Evolutionary conservation across 495 filamentous ascomycete genomes (phyloP).

Genomic region (Oleoguttula mirabilis): DNA sequence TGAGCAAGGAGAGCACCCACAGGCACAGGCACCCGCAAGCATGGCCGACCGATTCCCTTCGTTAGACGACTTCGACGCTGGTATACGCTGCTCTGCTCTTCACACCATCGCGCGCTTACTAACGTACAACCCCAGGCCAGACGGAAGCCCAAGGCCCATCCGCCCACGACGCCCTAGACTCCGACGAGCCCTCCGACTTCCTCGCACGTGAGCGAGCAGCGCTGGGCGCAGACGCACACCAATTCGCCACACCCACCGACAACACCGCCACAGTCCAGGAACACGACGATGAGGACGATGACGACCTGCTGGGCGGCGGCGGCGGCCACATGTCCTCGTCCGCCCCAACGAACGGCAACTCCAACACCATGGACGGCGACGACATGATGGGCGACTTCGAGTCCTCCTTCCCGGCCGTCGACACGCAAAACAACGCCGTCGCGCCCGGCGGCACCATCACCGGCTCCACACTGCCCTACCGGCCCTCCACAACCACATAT

Average conservation of each 20-base stretch:
- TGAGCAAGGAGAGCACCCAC: no score
- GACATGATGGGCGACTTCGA: constrained; percentile 66
- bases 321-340: constrained; percentile 13
- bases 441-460: constrained; percentile 85
- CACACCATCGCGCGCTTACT: constrained; percentile 12
- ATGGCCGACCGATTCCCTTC: constrained; percentile 98
- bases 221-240: constrained; percentile 82
- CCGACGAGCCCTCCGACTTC: constrained; percentile 57
- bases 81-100: constrained; percentile 31
- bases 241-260: constrained; percentile 74
- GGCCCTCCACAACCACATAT: constrained; percentile 31
- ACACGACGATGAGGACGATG: constrained; percentile 54
- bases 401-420: constrained; percentile 75
- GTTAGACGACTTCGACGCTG: constrained; percentile 87
- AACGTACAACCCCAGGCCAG: constrained; percentile 37
- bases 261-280: constrained; percentile 46
- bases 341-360: constrained; percentile 20
- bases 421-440: constrained; percentile 73
- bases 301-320: constrained; percentile 59
- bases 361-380: constrained; percentile 29
- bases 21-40: background rate
- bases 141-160: constrained; percentile 37
- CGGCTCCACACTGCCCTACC: constrained; percentile 54
- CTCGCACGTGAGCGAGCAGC: constrained; percentile 76
- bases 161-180: constrained; percentile 31